Conservation (phyloP, 805 yeast species). For the Saturnispora quitensis region DNA sequence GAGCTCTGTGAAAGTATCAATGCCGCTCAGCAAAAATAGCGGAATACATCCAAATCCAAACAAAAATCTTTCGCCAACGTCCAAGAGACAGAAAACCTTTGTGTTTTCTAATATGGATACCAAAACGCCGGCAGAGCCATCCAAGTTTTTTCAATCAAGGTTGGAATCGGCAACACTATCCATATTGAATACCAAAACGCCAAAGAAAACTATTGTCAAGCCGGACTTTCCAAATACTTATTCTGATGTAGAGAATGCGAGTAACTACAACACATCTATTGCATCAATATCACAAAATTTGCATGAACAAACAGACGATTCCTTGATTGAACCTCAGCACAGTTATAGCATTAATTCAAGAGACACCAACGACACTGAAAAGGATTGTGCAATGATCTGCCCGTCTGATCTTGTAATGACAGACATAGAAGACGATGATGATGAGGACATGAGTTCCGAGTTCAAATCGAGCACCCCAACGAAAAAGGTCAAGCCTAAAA, state of each 20-base stretch:
- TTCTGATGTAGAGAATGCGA: constrained; percentile 10
- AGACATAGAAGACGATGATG: constrained; percentile 6
- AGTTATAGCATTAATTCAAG: background rate
- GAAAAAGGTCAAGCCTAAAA: constrained; percentile 1
- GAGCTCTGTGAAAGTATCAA: background rate
- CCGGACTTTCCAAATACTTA: constrained; percentile 5
- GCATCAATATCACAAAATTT: background rate
- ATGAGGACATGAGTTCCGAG: background rate
- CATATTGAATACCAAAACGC: background rate
- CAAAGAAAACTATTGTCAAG: background rate
- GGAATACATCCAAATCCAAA: background rate
- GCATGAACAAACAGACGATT: background rate
- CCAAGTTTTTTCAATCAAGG: constrained; percentile 2
- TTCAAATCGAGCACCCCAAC: constrained; percentile 6
- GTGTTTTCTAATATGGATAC: constrained; percentile 11
- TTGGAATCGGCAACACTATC: constrained; percentile 16
- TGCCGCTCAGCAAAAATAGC: background rate
- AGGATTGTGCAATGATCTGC: background rate
- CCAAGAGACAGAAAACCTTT: constrained; percentile 22
- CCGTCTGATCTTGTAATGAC: constrained; percentile 8
- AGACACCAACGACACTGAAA: background rate
- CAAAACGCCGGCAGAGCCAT: background rate
- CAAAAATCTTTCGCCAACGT: constrained; percentile 15
- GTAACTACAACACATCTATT: constrained; percentile 2
- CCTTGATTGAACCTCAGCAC: background rate